A percentile compares a stretch with the other conserved stretches of the same genome.
Evolutionary conservation across 2,329 filamentous ascomycete species (phyloP).

Genomic region (Zymoseptoria brevis): DNA sequence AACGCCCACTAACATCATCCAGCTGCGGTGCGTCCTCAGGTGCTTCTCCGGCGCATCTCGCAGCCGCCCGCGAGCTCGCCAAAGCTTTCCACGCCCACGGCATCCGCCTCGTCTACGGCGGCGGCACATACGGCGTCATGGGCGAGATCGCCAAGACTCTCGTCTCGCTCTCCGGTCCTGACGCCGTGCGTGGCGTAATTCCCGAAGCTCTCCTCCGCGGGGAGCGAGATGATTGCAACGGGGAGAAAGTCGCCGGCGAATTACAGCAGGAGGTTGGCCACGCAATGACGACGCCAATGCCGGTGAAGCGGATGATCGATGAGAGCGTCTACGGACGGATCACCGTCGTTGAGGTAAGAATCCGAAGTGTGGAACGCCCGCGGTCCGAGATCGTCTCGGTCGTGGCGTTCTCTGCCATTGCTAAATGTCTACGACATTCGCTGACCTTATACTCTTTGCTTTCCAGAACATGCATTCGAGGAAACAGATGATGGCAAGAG

Average conservation of each 20-base stretch:
- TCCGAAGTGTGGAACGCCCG: no score
- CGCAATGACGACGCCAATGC: constrained; percentile 18
- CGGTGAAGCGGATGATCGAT: constrained; percentile 44
- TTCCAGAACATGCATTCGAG: constrained; percentile 83
- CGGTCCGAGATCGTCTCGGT: no score
- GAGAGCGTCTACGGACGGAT: constrained; percentile 67
- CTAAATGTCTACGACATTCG: no score
- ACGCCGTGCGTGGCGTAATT: constrained; percentile 86
- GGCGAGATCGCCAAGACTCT: constrained; percentile 84
- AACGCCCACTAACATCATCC: constrained; percentile 5
- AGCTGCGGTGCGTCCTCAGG: constrained; percentile 78
- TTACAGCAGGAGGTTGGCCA: constrained; percentile 32
- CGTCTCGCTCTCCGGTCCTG: constrained; percentile 70
- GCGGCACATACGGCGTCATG: constrained; percentile 92
- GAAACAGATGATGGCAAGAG: constrained; percentile 86
- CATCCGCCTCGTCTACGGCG: constrained; percentile 85
- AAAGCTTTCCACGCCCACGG: constrained; percentile 64
- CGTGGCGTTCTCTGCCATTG: no score
- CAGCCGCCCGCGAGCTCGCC: constrained; percentile 69
- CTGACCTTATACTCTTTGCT: no score
- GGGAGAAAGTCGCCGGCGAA: constrained; percentile 18
- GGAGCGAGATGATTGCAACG: constrained; percentile 51
- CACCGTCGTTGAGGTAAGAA: constrained; percentile 58
- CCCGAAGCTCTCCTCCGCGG: constrained; percentile 73
- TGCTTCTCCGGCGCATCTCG: constrained; percentile 63